Conservation (phyloP, 2,329 filamentous ascomycete genomes). For the Monosporascus sp. region DNA sequence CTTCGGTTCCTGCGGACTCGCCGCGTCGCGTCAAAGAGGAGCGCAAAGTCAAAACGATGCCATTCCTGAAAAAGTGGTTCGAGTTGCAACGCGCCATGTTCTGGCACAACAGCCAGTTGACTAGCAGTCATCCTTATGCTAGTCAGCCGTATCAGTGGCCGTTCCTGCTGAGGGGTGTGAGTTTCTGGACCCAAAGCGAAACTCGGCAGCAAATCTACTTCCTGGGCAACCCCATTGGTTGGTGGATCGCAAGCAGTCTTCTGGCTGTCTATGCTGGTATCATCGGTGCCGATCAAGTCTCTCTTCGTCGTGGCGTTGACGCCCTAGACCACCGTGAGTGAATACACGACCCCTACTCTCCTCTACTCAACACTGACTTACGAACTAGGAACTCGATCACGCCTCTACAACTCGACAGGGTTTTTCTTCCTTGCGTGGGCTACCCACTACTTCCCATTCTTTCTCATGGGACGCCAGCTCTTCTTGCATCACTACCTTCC, state of each 20-base stretch:
- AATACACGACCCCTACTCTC: not conserved
- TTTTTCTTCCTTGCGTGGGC: conserved; percentile 99
- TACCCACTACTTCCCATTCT: conserved; percentile 96
- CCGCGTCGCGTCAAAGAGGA: conserved; percentile 69
- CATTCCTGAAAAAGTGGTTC: conserved; percentile 91
- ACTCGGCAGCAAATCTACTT: conserved; percentile 98
- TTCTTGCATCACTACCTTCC: conserved; percentile 98
- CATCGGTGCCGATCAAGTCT: conserved; percentile 86
- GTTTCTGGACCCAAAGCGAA: conserved; percentile 97
- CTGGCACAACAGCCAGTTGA: conserved; percentile 97
- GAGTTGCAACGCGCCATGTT: conserved; percentile 98
- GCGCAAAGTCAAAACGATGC: conserved; percentile 73
- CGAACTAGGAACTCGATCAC: conserved; percentile 71
- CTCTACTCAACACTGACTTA: conserved; percentile 9
- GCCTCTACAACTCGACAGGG: conserved; percentile 95
- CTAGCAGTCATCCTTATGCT: conserved; percentile 92
- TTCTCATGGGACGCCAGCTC: conserved; percentile 93
- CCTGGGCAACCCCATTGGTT: conserved; percentile 90
- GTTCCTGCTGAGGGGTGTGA: conserved; percentile 92
- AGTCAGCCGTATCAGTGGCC: conserved; percentile 97
- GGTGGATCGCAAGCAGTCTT: conserved; percentile 92
- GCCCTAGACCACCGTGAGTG: conserved; percentile 86
- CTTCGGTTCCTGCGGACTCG: conserved; percentile 67
- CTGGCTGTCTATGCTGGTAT: conserved; percentile 92
- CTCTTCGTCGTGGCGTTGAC: conserved; percentile 86